phyloP scores from a whole-genome alignment of 2,329 filamentous ascomycete species.

The Fusarium xyrophilum region DNA sequence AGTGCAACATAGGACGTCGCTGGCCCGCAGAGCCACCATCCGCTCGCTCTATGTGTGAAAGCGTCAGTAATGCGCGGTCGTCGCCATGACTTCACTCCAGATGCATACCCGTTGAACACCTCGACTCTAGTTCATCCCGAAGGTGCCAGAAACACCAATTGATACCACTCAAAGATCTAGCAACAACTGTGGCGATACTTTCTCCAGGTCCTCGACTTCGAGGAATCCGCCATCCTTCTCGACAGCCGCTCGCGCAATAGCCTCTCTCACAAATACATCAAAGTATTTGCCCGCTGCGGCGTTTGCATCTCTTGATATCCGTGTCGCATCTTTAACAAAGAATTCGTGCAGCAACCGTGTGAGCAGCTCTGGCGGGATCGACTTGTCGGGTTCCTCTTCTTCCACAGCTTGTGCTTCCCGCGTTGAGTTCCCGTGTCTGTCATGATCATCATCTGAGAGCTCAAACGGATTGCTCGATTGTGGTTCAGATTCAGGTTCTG shows the following conservation, averaged over 20 bases:
- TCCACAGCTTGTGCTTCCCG: slow-evolving; percentile 36
- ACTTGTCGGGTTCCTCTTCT: slow-evolving; percentile 49
- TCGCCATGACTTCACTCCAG: no score
- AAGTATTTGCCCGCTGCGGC: slow-evolving; percentile 81
- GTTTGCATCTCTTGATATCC: slow-evolving; percentile 80
- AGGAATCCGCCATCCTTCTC: slow-evolving; percentile 75
- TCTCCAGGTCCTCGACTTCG: slow-evolving; percentile 90
- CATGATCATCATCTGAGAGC: slow-evolving; percentile 44
- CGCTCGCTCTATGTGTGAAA: background rate
- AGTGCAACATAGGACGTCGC: background rate
- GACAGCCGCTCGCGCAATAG: slow-evolving; percentile 77
- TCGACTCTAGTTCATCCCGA: background rate
- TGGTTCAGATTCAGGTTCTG: slow-evolving; percentile 34
- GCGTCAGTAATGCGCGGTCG: background rate
- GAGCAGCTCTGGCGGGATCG: slow-evolving; percentile 76
- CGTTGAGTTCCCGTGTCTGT: slow-evolving; percentile 13
- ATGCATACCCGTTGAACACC: background rate
- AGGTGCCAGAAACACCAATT: background rate
- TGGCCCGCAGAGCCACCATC: background rate
- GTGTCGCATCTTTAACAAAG: slow-evolving; percentile 74
- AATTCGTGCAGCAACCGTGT: slow-evolving; percentile 79
- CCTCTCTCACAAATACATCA: slow-evolving; percentile 89
- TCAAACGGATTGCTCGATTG: slow-evolving; percentile 49
- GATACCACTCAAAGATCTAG: slow-evolving; percentile 72
- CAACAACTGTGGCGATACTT: slow-evolving; percentile 81